Percentiles rank a stretch among this genome's conserved stretches.
phyloP scores from a whole-genome alignment of 2,329 filamentous ascomycete species.

The Ophiosphaerella herpotricha region DNA sequence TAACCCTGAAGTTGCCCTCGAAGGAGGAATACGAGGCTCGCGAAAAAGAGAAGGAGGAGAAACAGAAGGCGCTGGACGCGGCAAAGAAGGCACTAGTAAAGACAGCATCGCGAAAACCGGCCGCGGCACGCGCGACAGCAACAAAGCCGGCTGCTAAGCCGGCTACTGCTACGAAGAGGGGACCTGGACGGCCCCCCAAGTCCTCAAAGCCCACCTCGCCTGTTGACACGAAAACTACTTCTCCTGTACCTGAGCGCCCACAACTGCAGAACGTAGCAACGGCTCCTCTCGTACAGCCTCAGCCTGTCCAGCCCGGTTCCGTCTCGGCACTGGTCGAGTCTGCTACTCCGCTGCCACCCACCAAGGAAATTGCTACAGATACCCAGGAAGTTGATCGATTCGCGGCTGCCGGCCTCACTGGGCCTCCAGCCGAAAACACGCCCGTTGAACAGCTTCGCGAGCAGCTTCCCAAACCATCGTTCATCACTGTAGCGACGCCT shows the following conservation, averaged over 20 bases:
- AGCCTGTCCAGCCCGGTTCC: conserved; percentile 26
- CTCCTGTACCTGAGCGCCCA: conserved; percentile 42
- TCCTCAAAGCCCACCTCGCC: conserved; percentile 34
- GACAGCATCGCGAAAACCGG: conserved; percentile 21
- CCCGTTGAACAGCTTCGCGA: conserved; percentile 44
- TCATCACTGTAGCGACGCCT: conserved; percentile 29
- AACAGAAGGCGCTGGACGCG: conserved; percentile 43
- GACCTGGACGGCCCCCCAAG: conserved; percentile 29
- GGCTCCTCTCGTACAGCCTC: conserved; percentile 33
- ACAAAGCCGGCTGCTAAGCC: conserved; percentile 21
- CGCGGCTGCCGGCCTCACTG: conserved; percentile 22
- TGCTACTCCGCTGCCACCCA: not conserved
- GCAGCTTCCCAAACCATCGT: conserved; percentile 40
- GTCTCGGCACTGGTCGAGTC: conserved; percentile 10
- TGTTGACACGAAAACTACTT: conserved; percentile 42
- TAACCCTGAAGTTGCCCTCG: conserved; percentile 63
- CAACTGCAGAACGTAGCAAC: conserved; percentile 25
- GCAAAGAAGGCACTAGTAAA: conserved; percentile 42
- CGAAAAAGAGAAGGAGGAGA: conserved; percentile 52
- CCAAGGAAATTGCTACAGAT: not conserved
- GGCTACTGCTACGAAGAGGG: conserved; percentile 25
- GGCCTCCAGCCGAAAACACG: conserved; percentile 39
- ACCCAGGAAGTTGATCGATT: conserved; percentile 15
- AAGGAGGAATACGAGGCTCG: conserved; percentile 61
- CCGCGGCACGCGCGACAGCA: conserved; percentile 22